phyloP scores from a whole-genome alignment of 495 filamentous ascomycete genomes.

The Entonaema liquescens region DNA sequence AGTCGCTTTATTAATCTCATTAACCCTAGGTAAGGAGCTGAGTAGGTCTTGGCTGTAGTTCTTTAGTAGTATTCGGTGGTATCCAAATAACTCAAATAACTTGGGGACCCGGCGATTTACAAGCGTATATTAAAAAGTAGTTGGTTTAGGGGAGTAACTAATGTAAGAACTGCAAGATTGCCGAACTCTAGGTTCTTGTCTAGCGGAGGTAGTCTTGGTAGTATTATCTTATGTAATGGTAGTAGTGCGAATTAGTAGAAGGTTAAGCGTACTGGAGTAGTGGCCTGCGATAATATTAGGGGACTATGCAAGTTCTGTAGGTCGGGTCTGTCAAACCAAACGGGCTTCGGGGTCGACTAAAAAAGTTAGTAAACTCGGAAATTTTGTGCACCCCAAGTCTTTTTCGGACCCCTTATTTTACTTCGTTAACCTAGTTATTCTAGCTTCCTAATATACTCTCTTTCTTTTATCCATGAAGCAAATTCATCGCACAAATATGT shows the following conservation, averaged over 20 bases:
- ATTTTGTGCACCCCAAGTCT: slow-evolving; percentile 13
- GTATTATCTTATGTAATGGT: not conserved
- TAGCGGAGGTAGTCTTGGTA: too few species aligned
- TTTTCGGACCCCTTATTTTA: slow-evolving; percentile 6
- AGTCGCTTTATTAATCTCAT: slow-evolving; percentile 12
- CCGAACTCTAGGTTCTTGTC: not conserved
- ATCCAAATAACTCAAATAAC: slow-evolving; percentile 17
- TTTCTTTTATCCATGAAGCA: not conserved
- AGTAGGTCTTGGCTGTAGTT: slow-evolving; percentile 9
- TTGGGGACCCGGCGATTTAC: slow-evolving; percentile 11
- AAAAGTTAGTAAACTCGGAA: slow-evolving; percentile 19
- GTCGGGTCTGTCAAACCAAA: not conserved
- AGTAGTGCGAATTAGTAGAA: not conserved
- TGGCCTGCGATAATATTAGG: not conserved
- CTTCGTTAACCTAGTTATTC: not conserved
- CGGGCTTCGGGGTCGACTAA: not conserved
- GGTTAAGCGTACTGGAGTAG: not conserved
- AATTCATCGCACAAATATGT: not conserved
- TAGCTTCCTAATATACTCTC: not conserved
- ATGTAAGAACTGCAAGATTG: slow-evolving; percentile 1
- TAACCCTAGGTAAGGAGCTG: slow-evolving; percentile 11
- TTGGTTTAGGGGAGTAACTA: slow-evolving; percentile 13
- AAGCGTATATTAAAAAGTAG: not conserved
- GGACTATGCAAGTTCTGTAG: not conserved
- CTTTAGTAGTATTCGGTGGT: slow-evolving; percentile 24